Conservation (phyloP, 768 basidiomycete genomes). For the Kwoniella bestiolae region DNA sequence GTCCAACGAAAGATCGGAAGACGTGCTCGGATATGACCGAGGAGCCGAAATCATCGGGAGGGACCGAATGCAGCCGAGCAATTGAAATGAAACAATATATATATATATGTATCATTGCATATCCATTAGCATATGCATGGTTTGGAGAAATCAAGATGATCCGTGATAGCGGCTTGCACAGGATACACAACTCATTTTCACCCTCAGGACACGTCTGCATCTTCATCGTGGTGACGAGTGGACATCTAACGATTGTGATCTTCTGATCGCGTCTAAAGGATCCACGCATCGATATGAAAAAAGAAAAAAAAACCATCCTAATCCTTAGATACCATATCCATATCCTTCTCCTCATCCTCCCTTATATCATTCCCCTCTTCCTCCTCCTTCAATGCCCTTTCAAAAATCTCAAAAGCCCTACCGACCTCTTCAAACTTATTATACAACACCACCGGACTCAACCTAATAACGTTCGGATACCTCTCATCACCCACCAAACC, state of each 20-base stretch:
- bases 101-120: too few species aligned
- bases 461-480: constrained; percentile 85
- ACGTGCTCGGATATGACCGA: background rate
- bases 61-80: background rate
- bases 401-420: constrained; percentile 68
- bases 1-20: too few species aligned
- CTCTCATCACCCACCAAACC: constrained; percentile 94
- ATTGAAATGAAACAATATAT: too few species aligned
- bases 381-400: constrained; percentile 59
- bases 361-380: constrained; percentile 19
- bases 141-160: too few species aligned
- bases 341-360: constrained; percentile 7
- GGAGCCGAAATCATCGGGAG: background rate
- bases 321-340: constrained; percentile 24
- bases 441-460: constrained; percentile 86
- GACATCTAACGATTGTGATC: too few species aligned
- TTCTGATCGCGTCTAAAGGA: too few species aligned
- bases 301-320: background rate
- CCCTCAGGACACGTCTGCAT: too few species aligned
- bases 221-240: too few species aligned
- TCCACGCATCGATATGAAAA: background rate
- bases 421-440: constrained; percentile 79
- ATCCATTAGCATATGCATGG: too few species aligned
- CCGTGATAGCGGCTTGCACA: too few species aligned
- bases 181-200: too few species aligned